Evolutionary conservation across 1,284 basidiomycete species (phyloP), one percentile per base, ranked within the genome.

Genomic region (Ustilago loliicola): DNA sequence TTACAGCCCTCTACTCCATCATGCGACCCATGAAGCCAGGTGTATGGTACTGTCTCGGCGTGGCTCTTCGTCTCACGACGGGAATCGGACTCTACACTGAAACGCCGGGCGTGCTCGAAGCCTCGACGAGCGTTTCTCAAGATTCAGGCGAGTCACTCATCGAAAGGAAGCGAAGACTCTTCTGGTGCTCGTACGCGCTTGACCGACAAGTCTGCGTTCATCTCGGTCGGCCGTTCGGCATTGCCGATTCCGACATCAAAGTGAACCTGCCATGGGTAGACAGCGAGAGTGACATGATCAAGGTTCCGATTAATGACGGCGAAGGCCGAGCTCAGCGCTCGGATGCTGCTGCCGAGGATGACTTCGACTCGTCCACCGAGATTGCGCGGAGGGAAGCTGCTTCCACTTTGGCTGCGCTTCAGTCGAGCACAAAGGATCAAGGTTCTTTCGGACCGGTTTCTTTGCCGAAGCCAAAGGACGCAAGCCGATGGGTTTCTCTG

Each of bases 21-120:
- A 78, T 78, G 76, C 64, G 76, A 19, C 63, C 76, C 23, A 78
- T 72, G 72, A 70, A 71, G 55, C 76, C 76, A 17, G 76, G 76
- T 15, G 72, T 78, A 0, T 78, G 76, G 76, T 78, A 78, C 50
- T 74, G 71, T 30, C 76, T 78, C 19, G 76, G 76, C 8, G 72
- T 78, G 0, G 72, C 76, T 1, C 59, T 78, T 0, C 72, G 76
- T n/a, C 68, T 78, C 9, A 75, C 76, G 2, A 78, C 76, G 4
- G 76, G 76, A 6, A 70, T 78, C 32, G 76, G 76, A 1, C 72
- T 78, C 19, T 75, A 78, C 40, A 63, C 72, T 2, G 76, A 78
- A 25, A 64, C 58, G 2, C 64, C 71, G 1, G 75, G 71, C 15
- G 60, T 73, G n/a, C 54, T 73, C 1, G 70, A 73, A 38, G 75